Conservation (phyloP, 305 asterid genomes). For the Andrographis paniculata region DNA sequence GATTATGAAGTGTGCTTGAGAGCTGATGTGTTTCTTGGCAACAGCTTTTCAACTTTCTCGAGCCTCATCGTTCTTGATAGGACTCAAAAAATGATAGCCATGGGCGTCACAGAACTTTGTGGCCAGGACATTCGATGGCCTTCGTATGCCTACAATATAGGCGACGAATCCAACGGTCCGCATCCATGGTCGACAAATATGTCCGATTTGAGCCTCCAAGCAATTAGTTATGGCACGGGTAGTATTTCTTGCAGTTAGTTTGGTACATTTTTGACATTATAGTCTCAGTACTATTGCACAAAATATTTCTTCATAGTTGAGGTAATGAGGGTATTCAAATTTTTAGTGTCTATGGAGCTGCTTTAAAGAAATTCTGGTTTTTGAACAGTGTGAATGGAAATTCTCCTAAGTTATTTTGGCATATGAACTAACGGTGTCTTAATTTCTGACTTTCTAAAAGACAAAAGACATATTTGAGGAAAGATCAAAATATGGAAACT, state of each 20-base stretch:
- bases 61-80: constrained; percentile 86
- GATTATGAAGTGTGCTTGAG: constrained; percentile 91
- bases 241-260: constrained; percentile 44
- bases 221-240: constrained; percentile 82
- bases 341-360: too few relatives aligned
- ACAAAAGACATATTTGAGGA: too few relatives aligned
- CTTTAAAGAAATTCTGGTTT: too few relatives aligned
- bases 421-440: too few relatives aligned
- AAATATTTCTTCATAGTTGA: too few relatives aligned
- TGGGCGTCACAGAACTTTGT: constrained; percentile 28
- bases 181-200: constrained; percentile 52
- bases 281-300: too few relatives aligned
- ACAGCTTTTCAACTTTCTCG: constrained; percentile 88
- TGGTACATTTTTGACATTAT: too few relatives aligned
- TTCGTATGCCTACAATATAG: constrained; percentile 53
- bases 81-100: constrained; percentile 53
- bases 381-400: too few relatives aligned
- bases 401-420: too few relatives aligned
- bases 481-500: too few relatives aligned
- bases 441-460: too few relatives aligned
- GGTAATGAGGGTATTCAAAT: too few relatives aligned
- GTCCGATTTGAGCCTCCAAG: constrained; percentile 40
- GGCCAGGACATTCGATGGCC: constrained; percentile 38
- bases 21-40: constrained; percentile 76
- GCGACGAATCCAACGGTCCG: constrained; percentile 38